Evolutionary conservation across 257 asterid species (phyloP), one percentile per base, ranked within the genome.

Genomic region (Solanum piurae): DNA sequence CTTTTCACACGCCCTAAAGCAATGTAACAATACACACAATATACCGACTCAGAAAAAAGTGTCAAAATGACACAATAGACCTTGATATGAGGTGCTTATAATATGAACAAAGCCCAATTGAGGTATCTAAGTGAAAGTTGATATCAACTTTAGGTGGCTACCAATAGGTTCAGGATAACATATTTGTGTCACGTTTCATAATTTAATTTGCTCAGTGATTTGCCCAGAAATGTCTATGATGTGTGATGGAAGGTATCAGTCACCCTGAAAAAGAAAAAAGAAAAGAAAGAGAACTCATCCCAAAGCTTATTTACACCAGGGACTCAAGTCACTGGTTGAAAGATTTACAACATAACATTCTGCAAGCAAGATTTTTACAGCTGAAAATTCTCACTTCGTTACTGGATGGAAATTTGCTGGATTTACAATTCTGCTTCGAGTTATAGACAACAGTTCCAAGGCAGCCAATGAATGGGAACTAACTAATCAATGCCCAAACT

Each of bases 401-500:
- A 38, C 62, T 55, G 23, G 87, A 36, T 46, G 77, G 87, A 85
- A 42, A 25, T 84, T 75, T 74, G 80, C 76, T 84, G 31, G 88
- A 62, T 12, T 69, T 58, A 82, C 83, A 84, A 69, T 55, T 83
- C 89, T 86, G 72, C 49, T 38, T 36, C 91, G 44, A 88, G 83
- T 86, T 60, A 7, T 82, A 23, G 69, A 77, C 27, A 38, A 83
- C 64, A 18, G 83, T 71, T 60, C 60, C 79, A 46, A 84, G 85
- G 25, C 83, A 83, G 40, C 88, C 73, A 44, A 40, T 29, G 85
- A 25, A 85, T 36, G 13, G 62, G 49, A 10, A 36, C 66, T 6
- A 14, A 42, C 83, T 34, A 96, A 90, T 96, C 98, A 36, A 96
- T 94, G 88, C 98, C 98, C 95, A 96, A 91, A 91, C 95, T 93